These are phyloP conservation scores for Choanephora cucurbitarum DNA, from an alignment of 371 early-diverging fungal genomes.

Conservation along the genomic window DNA sequence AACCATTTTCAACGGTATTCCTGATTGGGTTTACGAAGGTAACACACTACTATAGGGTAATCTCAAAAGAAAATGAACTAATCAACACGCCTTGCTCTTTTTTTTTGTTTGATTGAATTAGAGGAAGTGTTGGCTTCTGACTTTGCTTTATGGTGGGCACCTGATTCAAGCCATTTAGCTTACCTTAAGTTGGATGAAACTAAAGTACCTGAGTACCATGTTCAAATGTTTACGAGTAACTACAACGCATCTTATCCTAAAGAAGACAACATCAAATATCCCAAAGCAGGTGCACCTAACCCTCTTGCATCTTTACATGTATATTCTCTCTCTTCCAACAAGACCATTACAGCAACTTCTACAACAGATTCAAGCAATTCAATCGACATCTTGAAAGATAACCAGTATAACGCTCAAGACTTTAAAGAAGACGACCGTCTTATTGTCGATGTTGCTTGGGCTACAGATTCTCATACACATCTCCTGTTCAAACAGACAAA, in stretches of 20 bases:
- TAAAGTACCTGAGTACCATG: slow-evolving; percentile 73
- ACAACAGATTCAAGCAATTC: slow-evolving; percentile 4
- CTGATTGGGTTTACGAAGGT: slow-evolving; percentile 97
- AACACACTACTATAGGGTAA: no score
- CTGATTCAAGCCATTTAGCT: slow-evolving; percentile 78
- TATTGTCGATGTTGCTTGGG: slow-evolving; percentile 84
- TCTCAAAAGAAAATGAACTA: no score
- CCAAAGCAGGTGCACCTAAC: slow-evolving; percentile 87
- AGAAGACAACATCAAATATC: slow-evolving; percentile 76
- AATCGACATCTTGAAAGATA: slow-evolving; percentile 22
- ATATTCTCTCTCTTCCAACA: slow-evolving; percentile 36
- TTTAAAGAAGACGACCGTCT: slow-evolving; percentile 72
- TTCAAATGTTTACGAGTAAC: slow-evolving; percentile 62
- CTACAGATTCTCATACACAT: slow-evolving; percentile 58
- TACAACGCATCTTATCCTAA: slow-evolving; percentile 65
- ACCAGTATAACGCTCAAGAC: slow-evolving; percentile 18
- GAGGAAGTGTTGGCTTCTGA: slow-evolving; percentile 81
- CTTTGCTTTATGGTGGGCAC: slow-evolving; percentile 87
- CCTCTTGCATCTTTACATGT: slow-evolving; percentile 79
- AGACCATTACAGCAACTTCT: slow-evolving; percentile 26
- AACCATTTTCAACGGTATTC: slow-evolving; percentile 87
- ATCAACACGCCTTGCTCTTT: no score
- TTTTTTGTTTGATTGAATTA: background rate
- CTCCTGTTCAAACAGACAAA: slow-evolving; percentile 84
- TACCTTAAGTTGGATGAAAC: slow-evolving; percentile 86